Base-by-base conservation (phyloP, 2,329 filamentous ascomycete species). In the Colletotrichum zoysiae region DNA sequence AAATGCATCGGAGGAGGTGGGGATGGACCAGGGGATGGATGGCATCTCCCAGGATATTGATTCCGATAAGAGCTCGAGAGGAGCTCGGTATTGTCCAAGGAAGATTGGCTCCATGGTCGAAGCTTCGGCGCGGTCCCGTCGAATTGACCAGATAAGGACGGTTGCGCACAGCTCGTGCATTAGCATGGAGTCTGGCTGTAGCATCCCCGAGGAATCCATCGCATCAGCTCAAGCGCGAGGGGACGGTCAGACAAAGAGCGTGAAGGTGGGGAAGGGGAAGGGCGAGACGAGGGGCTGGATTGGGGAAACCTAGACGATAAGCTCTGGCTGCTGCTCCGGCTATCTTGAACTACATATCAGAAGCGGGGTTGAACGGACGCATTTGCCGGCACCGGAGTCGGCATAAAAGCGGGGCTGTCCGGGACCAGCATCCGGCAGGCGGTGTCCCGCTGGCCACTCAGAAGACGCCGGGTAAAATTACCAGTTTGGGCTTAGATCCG, bases 241-340 rank as follows among this genome's bases (percentile, higher is more conserved):
- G 30, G 40, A 56, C 35, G 44, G 44, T 11, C 44, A 66, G 48
- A 16, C 5, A 16, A n/a, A 38, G 33, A 1, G 23, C 42, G 16
- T 20, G 40, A 42, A 59, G 40, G 38, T 40, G 58, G 26, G 50
- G 9, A 33, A 42, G 64, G 59, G 70, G 58, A 18, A 61, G 16
- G 60, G 42, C 59, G 70, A 60, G 59, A 72, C 70, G 70, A 72
- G 30, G 33, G 56, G 44, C 70, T 60, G 23, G 11, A 70, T 70
- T 59, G 46, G 70, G 70, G 57, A 72, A 58, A 30, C 38, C 44
- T 44, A 72, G 23, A 70, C 70, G 70, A 72, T 72, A 72, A 72
- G 70, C 70, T 72, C 48, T 62, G 48, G 61, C 7, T 33, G n/a
- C 40, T 30, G n/a, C 40, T 30, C 61, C 33, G 61, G 50, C 26